These are phyloP conservation scores for Limnanthes douglasii DNA, from an alignment of 345 rosid genomes.

Conservation along the genomic window DNA sequence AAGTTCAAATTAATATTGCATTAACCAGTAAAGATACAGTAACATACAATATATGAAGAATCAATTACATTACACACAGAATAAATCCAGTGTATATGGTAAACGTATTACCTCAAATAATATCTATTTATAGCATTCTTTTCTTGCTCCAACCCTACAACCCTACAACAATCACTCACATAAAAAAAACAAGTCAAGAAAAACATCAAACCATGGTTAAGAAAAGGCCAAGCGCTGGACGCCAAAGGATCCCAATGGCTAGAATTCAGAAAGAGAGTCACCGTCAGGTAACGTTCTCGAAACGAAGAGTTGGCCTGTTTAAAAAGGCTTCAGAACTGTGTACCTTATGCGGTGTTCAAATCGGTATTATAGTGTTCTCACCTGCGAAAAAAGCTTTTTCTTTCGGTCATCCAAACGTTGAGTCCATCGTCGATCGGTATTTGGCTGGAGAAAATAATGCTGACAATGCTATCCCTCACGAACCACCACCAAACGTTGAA, in stretches of 20 bases:
- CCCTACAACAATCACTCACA: too few relatives aligned
- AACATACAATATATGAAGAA: too few relatives aligned
- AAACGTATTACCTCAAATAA: too few relatives aligned
- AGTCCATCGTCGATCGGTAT: conserved; percentile 14
- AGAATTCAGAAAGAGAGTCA: conserved; percentile 18
- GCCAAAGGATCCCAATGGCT: conserved; percentile 13
- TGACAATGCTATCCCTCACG: neutral
- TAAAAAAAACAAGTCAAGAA: too few relatives aligned
- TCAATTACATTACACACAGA: too few relatives aligned
- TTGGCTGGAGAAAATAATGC: conserved; percentile 4
- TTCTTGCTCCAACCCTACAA: too few relatives aligned
- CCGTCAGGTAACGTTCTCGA: conserved; percentile 42
- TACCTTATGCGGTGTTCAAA: conserved; percentile 29
- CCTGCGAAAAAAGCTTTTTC: conserved; percentile 31
- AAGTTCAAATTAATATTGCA: too few relatives aligned
- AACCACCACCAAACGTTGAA: conserved; percentile 20
- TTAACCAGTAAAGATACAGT: too few relatives aligned
- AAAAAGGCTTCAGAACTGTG: conserved; percentile 43
- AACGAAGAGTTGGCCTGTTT: conserved; percentile 32
- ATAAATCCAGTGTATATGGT: too few relatives aligned
- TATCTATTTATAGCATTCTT: too few relatives aligned
- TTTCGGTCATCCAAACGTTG: conserved; percentile 31
- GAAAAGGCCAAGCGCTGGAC: conserved; percentile 15
- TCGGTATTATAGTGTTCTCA: conserved; percentile 32
- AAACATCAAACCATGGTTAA: too few relatives aligned